These are phyloP conservation scores for Lanmaoa pseudosensibilis DNA, from an alignment of 768 basidiomycete species.

Conservation along the genomic window DNA sequence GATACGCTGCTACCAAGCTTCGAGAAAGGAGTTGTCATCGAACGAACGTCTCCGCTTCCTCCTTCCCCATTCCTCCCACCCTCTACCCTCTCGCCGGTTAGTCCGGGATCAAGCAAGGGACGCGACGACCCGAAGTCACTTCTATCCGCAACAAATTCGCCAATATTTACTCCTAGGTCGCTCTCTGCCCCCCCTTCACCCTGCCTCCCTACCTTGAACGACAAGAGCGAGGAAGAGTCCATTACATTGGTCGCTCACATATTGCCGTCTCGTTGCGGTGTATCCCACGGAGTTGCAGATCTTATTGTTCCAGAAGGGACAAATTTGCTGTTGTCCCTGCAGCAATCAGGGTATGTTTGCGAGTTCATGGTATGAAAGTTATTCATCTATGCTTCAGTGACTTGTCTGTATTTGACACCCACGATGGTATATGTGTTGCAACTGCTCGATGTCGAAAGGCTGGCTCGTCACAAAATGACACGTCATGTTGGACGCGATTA, in stretches of 20 bases:
- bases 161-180: constrained; percentile 38
- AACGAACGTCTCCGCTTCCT: constrained; percentile 18
- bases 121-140: constrained; percentile 42
- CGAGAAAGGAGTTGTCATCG: constrained; percentile 30
- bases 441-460: constrained; percentile 13
- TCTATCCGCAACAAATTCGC: constrained; percentile 47
- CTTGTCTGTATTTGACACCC: constrained; percentile 50
- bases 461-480: constrained; percentile 3
- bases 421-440: constrained; percentile 48
- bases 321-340: constrained; percentile 51
- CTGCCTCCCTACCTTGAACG: constrained; percentile 3
- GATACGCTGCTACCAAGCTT: constrained; percentile 34
- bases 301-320: constrained; percentile 46
- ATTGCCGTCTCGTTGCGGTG: constrained; percentile 47
- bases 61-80: constrained; percentile 12
- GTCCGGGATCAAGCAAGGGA: constrained; percentile 19
- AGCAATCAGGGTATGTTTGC: constrained; percentile 59
- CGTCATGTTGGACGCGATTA: constrained; percentile 24
- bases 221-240: constrained; percentile 18
- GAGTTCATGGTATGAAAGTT: background rate
- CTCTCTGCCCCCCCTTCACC: constrained; percentile 42
- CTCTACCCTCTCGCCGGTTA: constrained; percentile 6
- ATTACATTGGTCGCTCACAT: constrained; percentile 35
- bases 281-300: constrained; percentile 43
- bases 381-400: constrained; percentile 38